Base-by-base conservation (phyloP, 106 monocot genomes). In the Dactylorhiza incarnata region DNA sequence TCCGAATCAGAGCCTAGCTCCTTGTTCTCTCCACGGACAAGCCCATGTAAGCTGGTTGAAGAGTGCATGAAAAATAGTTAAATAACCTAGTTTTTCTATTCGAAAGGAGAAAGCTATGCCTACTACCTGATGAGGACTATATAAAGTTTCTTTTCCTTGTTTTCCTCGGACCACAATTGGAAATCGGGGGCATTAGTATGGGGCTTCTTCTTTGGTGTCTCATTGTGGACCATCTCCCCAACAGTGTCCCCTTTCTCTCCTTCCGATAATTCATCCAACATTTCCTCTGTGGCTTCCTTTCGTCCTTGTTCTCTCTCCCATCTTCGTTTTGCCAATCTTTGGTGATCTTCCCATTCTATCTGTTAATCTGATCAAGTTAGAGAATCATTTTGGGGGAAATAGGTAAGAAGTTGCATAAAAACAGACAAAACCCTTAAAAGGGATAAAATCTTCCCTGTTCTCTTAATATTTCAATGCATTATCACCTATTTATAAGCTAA, bases 11-110 rank as follows among this genome's bases (percentile, higher is more conserved):
- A 77, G 4, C 96, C 96, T 0, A 96, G 79, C 80, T 96, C 96
- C 96, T 93, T 96, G 81, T 93, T 93, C 65, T 96, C 96, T 25
- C 96, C 93, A 62, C 96, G 93, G 61, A 96, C 93, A 4, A 96
- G 86, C 44, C 96, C 96, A 65, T 96, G 95, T 76, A 96, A 78
- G 82, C 95, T 95, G 79, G 9, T 63, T 23, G 13, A 73, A 77
- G 22, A 71, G 17, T 47, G 4, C n/a, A 77, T 62, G 22, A 44
- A 6, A 55, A 25, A 71, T 29, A 1, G 20, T 75, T 19, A 53
- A 52, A 3, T 49, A 37, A 46, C 15, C 2, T 37, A 12, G 54
- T 15, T 55, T 37, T 26, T 7, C 37, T 65, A 29, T 26, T 51
- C 9, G 49, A 50, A 77, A 15, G 46, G 29, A 13, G 26, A 19